Percentiles rank a stretch among this genome's conserved stretches.
Evolutionary conservation across 108 stramenopile genomes (phyloP).

Genomic region (Skeletonema menzelii): DNA sequence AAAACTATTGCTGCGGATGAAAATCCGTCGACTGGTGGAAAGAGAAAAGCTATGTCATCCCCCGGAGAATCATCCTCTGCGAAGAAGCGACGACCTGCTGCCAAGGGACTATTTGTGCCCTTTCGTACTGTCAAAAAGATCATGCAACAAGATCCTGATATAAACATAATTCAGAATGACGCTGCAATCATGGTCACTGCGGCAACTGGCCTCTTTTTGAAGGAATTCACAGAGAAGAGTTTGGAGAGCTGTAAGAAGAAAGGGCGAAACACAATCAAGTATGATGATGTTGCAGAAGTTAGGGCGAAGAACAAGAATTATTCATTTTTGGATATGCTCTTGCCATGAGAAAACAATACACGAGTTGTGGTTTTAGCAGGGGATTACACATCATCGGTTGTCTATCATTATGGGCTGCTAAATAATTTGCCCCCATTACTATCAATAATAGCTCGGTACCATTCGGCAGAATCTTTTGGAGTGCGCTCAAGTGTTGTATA

Average conservation of each 20-base stretch:
- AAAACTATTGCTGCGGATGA: not conserved
- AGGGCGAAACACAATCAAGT: constrained; percentile 78
- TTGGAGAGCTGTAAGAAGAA: constrained; percentile 60
- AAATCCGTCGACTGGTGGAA: not conserved
- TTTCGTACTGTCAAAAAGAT: constrained; percentile 81
- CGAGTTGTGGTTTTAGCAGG: too few relatives aligned
- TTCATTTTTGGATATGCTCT: constrained; percentile 68
- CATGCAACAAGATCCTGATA: constrained; percentile 83
- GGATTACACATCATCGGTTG: too few relatives aligned
- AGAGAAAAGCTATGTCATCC: not conserved
- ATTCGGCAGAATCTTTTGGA: constrained; percentile 77
- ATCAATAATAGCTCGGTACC: constrained; percentile 62
- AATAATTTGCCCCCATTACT: constrained; percentile 42
- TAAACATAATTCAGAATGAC: constrained; percentile 87
- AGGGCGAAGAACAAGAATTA: constrained; percentile 65
- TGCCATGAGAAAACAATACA: constrained; percentile 50
- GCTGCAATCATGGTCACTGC: constrained; percentile 80
- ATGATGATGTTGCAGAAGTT: constrained; percentile 88
- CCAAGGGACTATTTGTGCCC: constrained; percentile 74
- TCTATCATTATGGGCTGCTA: not conserved
- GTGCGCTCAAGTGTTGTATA: constrained; percentile 80
- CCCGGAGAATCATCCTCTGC: constrained; percentile 9
- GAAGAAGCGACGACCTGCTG: constrained; percentile 47
- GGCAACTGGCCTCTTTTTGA: constrained; percentile 77
- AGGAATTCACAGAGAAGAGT: constrained; percentile 73